A percentile compares a stretch with the other conserved stretches of the same genome.
Conservation (phyloP, 768 basidiomycete genomes). For the Pholiota microspora region DNA sequence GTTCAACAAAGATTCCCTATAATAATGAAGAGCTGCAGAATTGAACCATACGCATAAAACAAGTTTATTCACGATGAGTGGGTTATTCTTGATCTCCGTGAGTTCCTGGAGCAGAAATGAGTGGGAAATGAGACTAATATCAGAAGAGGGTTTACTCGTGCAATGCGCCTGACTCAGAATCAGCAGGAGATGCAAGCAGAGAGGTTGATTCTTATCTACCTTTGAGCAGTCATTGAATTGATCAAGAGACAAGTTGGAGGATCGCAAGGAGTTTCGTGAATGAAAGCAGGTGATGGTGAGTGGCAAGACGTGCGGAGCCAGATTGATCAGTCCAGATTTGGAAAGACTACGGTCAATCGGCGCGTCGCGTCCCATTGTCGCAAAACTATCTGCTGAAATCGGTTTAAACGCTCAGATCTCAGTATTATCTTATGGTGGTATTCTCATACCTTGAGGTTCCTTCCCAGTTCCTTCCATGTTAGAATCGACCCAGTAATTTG, state of each 20-base stretch:
- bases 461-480: too few relatives aligned
- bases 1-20: slow-evolving; percentile 62
- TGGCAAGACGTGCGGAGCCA: neutral
- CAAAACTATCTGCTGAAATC: too few relatives aligned
- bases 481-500: too few relatives aligned
- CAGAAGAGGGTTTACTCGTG: slow-evolving; percentile 47
- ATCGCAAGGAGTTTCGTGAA: neutral
- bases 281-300: neutral
- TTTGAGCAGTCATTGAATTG: slow-evolving; percentile 3
- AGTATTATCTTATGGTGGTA: too few relatives aligned
- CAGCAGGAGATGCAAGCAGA: slow-evolving; percentile 9
- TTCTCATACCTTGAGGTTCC: too few relatives aligned
- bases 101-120: slow-evolving; percentile 55
- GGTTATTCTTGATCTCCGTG: slow-evolving; percentile 54
- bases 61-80: slow-evolving; percentile 51
- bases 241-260: neutral
- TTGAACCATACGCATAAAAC: slow-evolving; percentile 10
- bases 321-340: slow-evolving; percentile 2
- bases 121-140: slow-evolving; percentile 1
- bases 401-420: too few relatives aligned
- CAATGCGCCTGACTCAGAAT: slow-evolving; percentile 58
- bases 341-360: neutral
- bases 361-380: neutral
- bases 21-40: slow-evolving; percentile 6
- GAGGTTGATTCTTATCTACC: neutral